Percentiles rank a stretch among this genome's conserved stretches.
These are phyloP conservation scores for Globisporangium iwayamae DNA, from an alignment of 352 stramenopile genomes.

Conservation along the genomic window DNA sequence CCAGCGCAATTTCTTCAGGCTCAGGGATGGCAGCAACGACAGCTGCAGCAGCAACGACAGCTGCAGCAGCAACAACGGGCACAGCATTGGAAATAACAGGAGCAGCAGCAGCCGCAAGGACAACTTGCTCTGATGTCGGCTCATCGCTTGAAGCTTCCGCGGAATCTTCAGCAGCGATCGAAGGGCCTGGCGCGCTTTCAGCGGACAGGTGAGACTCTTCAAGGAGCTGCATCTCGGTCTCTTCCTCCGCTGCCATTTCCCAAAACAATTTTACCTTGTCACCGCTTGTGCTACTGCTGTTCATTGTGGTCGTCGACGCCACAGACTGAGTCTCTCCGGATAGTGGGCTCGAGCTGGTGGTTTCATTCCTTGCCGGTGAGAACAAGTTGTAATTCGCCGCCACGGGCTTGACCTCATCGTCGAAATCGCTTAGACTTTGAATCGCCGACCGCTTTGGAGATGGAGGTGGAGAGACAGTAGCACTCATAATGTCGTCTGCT, in stretches of 20 bases:
- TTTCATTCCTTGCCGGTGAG: not conserved
- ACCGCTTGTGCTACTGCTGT: slow-evolving; percentile 6
- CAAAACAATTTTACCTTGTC: slow-evolving; percentile 11
- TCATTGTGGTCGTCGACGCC: not conserved
- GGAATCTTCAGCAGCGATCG: not conserved
- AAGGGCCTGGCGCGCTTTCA: not conserved
- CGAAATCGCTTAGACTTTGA: slow-evolving; percentile 11
- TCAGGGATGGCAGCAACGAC: slow-evolving; percentile 13
- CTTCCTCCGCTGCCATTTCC: slow-evolving; percentile 10
- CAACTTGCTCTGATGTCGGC: not conserved
- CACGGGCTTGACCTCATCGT: slow-evolving; percentile 2
- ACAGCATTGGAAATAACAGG: not conserved
- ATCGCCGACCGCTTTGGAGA: slow-evolving; percentile 5
- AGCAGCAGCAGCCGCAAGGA: not conserved
- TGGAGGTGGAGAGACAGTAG: slow-evolving; percentile 3
- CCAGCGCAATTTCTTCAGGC: slow-evolving; percentile 20
- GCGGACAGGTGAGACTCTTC: not conserved
- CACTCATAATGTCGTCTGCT: not conserved
- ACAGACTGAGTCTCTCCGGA: not conserved
- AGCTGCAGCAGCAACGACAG: not conserved
- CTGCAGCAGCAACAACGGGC: not conserved
- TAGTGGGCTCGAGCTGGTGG: not conserved
- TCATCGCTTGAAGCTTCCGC: not conserved
- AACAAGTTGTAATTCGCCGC: not conserved
- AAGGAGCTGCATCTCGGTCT: not conserved